These are phyloP conservation scores for Samsoniella hepiali DNA, from an alignment of 2,329 filamentous ascomycete species.

Conservation along the genomic window DNA sequence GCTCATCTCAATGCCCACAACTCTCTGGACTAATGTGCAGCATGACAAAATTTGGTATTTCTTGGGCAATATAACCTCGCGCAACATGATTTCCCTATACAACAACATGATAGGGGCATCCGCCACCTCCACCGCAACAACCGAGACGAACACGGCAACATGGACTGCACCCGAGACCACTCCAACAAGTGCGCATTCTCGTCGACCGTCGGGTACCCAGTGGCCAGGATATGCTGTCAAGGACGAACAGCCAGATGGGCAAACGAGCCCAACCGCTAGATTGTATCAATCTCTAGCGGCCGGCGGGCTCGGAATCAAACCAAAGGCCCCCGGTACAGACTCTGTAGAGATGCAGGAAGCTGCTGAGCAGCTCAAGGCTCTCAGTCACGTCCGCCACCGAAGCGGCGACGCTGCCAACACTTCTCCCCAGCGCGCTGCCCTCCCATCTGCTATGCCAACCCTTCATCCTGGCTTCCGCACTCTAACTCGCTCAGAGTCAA, in stretches of 20 bases:
- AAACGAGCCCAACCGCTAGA: constrained; percentile 27
- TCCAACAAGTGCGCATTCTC: background rate
- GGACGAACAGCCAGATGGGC: background rate
- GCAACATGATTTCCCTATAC: constrained; percentile 65
- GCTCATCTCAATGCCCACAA: constrained; percentile 62
- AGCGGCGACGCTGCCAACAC: constrained; percentile 41
- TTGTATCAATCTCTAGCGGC: constrained; percentile 14
- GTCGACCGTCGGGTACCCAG: background rate
- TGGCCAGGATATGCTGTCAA: background rate
- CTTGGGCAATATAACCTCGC: constrained; percentile 62
- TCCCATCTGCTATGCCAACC: constrained; percentile 14
- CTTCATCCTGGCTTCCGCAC: constrained; percentile 9
- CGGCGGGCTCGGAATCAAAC: constrained; percentile 26
- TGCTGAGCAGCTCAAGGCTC: constrained; percentile 62
- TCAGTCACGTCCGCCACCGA: constrained; percentile 59
- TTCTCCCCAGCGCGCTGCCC: constrained; percentile 15
- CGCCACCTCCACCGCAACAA: background rate
- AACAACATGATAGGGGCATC: constrained; percentile 50
- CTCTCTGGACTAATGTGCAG: constrained; percentile 62
- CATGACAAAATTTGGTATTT: constrained; percentile 66
- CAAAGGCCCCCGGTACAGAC: constrained; percentile 45
- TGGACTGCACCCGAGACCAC: background rate
- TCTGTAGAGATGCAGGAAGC: constrained; percentile 69
- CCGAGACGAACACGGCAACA: background rate
- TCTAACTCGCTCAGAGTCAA: constrained; percentile 18